These are phyloP conservation scores for Tricholoma hemisulphureum DNA, from an alignment of 768 basidiomycete genomes.

Conservation along the genomic window DNA sequence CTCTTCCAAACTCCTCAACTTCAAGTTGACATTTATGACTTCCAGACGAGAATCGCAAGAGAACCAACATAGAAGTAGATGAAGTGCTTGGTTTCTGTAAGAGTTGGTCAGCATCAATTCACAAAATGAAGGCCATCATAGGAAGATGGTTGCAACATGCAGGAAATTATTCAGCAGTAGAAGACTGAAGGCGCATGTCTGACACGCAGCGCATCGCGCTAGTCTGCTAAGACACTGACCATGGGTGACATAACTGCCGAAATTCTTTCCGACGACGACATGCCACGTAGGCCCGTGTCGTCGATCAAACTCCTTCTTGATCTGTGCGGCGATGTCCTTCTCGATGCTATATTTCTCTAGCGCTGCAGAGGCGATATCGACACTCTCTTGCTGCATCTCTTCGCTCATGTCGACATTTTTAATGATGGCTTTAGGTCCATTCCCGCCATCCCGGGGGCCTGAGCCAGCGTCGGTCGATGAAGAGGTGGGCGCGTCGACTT, in stretches of 20 bases:
- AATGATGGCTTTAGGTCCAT: slow-evolving; percentile 80
- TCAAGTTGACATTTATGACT: slow-evolving; percentile 55
- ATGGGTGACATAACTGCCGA: slow-evolving; percentile 97
- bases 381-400: slow-evolving; percentile 93
- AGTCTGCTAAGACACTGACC: slow-evolving; percentile 50
- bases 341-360: slow-evolving; percentile 92
- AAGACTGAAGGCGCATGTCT: slow-evolving; percentile 22
- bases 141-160: slow-evolving; percentile 6
- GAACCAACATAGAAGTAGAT: slow-evolving; percentile 97
- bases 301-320: slow-evolving; percentile 98
- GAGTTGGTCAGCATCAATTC: slow-evolving; percentile 9
- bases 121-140: slow-evolving; percentile 5
- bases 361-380: slow-evolving; percentile 82
- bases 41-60: slow-evolving; percentile 93
- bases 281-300: slow-evolving; percentile 96
- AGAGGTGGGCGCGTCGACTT: slow-evolving; percentile 57
- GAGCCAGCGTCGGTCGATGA: slow-evolving; percentile 52
- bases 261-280: slow-evolving; percentile 98
- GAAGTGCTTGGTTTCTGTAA: slow-evolving; percentile 93
- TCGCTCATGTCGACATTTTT: slow-evolving; percentile 97
- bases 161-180: neutral
- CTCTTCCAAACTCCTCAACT: neutral
- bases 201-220: slow-evolving; percentile 7
- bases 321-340: slow-evolving; percentile 96
- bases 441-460: slow-evolving; percentile 36